Evolutionary conservation across 345 rosid genomes (phyloP).

Genomic region (Orychophragmus violaceus): DNA sequence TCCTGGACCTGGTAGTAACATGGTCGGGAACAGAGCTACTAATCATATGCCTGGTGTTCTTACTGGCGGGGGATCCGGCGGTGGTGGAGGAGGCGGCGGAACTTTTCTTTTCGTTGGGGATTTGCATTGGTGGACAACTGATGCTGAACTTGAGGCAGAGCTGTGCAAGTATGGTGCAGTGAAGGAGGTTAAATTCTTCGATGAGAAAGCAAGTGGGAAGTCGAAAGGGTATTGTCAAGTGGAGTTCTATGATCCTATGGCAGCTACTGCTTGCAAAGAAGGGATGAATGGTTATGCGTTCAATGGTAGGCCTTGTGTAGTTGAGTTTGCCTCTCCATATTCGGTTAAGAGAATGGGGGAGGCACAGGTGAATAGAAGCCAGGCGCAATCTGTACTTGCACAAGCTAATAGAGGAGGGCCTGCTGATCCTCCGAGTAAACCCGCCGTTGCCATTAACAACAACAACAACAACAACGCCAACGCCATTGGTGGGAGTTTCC

Average conservation of each 20-base stretch:
- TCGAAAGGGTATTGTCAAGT: conserved; percentile 87
- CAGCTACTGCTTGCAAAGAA: conserved; percentile 68
- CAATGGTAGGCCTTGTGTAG: conserved; percentile 74
- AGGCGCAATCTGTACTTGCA: conserved; percentile 35
- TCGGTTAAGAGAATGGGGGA: conserved; percentile 67
- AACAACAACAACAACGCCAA: conserved; percentile 28
- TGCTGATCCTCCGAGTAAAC: conserved; percentile 40
- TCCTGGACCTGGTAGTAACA: conserved; percentile 34
- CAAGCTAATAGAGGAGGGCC: conserved; percentile 47
- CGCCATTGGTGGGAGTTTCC: conserved; percentile 44
- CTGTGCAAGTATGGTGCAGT: conserved; percentile 60
- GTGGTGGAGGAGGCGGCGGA: conserved; percentile 32
- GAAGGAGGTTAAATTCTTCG: conserved; percentile 78
- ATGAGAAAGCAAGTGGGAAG: conserved; percentile 89
- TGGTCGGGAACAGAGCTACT: conserved; percentile 30
- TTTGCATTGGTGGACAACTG: conserved; percentile 93
- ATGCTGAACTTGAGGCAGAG: conserved; percentile 66
- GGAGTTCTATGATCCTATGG: conserved; percentile 62
- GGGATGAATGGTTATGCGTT: conserved; percentile 66
- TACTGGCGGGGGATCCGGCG: conserved; percentile 10
- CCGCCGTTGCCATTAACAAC: not conserved
- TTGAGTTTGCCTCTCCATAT: conserved; percentile 64
- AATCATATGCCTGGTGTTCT: conserved; percentile 24
- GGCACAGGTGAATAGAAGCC: conserved; percentile 53
- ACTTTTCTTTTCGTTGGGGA: conserved; percentile 73